Evolutionary conservation across 2,329 filamentous ascomycete species (phyloP).

Genomic region (Sphaerulina populicola): DNA sequence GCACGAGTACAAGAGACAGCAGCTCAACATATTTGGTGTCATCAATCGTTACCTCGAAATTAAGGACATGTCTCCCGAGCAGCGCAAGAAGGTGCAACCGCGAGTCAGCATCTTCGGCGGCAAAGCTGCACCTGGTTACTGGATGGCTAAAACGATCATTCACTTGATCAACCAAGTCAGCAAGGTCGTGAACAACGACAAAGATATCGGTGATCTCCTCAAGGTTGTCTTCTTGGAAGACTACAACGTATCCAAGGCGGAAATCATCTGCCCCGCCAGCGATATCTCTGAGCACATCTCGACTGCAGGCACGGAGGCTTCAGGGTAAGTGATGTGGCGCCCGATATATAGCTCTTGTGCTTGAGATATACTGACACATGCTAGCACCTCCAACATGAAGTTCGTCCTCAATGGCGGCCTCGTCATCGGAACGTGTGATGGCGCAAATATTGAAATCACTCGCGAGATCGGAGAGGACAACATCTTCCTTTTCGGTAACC

Average conservation of each 20-base stretch:
- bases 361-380: not conserved
- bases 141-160: conserved; percentile 97
- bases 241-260: conserved; percentile 99
- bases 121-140: conserved; percentile 96
- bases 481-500: conserved; percentile 96
- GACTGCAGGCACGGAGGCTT: conserved; percentile 84
- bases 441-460: conserved; percentile 88
- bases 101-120: conserved; percentile 95
- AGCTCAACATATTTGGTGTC: conserved; percentile 97
- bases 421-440: conserved; percentile 96
- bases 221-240: conserved; percentile 97
- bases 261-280: conserved; percentile 88
- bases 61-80: conserved; percentile 73
- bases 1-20: conserved; percentile 91
- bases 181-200: conserved; percentile 81
- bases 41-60: conserved; percentile 88
- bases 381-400: conserved; percentile 93
- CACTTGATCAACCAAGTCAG: conserved; percentile 92
- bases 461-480: conserved; percentile 94
- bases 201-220: conserved; percentile 82
- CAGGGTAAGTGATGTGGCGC: conserved; percentile 35
- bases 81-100: conserved; percentile 76
- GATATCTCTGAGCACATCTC: conserved; percentile 98
- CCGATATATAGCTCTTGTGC: not conserved
- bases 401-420: conserved; percentile 95